Base-by-base conservation (phyloP, 164 flowering plant species). In the Vitis cinerea region DNA sequence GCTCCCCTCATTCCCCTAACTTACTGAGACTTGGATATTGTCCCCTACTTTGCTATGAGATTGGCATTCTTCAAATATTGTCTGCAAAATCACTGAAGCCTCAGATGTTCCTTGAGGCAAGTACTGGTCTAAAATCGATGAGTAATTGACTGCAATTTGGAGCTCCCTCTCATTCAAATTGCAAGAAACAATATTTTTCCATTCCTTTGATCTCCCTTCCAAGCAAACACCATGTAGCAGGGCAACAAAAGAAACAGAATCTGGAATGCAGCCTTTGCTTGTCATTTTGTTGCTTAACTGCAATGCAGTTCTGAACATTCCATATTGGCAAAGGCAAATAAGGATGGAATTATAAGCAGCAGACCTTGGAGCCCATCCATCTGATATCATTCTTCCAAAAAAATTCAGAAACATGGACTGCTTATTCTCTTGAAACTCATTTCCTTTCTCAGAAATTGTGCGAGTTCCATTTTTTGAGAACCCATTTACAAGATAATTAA, bases 141-240 rank as follows among this genome's bases (percentile, higher is more conserved):
- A 87, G 68, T 89, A 93, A 68, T 76, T 82, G 12, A 80, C 49
- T 76, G 93, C 87, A 80, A 75, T 64, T 47, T 80, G 65, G 53
- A 87, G 83, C 52, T 88, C 85, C 55, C 67, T 59, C 65, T 78
- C 83, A 69, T 72, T 77, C 58, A 88, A 68, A 71, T 74, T 66
- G 71, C 68, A 80, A 19, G 84, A 60, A 7, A 86, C 76, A 27
- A 84, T 58, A 37, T 69, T 78, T 68, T 73, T 83, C 94, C 94
- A 87, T 51, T 87, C 90, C 13, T 76, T 71, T 44, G 83, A 83
- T 77, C 73, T 84, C 63, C 92, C 94, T 72, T 83, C 87, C 69
- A 82, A 66, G 72, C 90, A 91, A 63, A 88, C 30, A 50, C 93
- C 90, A 80, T 81, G 83, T 50, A 93, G 73, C 79, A 93, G 65